These are phyloP conservation scores for Letharia lupina DNA, from an alignment of 495 filamentous ascomycete genomes.

Conservation along the genomic window DNA sequence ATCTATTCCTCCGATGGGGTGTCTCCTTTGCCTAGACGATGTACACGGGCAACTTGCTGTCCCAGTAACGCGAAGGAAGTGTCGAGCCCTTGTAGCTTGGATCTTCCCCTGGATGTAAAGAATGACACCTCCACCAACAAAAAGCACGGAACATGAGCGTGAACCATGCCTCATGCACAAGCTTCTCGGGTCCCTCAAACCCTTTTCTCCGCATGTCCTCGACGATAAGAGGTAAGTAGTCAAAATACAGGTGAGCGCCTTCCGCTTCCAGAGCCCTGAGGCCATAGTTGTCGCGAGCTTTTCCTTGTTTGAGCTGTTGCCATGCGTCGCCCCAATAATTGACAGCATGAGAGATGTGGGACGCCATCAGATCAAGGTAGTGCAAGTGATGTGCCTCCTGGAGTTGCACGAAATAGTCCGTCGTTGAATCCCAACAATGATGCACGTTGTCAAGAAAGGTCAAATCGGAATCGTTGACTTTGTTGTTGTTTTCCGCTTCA, in stretches of 20 bases:
- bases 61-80: not conserved
- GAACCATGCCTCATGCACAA: constrained; percentile 22
- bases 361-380: constrained; percentile 19
- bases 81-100: not conserved
- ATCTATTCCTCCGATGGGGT: not conserved
- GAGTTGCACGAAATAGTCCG: not conserved
- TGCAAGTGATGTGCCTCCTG: not conserved
- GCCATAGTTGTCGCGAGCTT: constrained; percentile 9
- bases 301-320: not conserved
- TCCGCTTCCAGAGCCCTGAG: constrained; percentile 19
- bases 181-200: constrained; percentile 2
- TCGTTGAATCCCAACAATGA: not conserved
- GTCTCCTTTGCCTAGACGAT: not conserved
- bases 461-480: not conserved
- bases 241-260: constrained; percentile 21
- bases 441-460: not conserved
- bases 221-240: constrained; percentile 18
- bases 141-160: constrained; percentile 20
- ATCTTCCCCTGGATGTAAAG: constrained; percentile 13
- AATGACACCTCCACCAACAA: constrained; percentile 25
- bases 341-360: constrained; percentile 14
- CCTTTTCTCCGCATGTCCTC: constrained; percentile 13
- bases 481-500: not conserved
- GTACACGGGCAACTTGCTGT: not conserved
- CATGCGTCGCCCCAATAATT: constrained; percentile 9